Evolutionary conservation across 495 filamentous ascomycete genomes (phyloP), one percentile per base, ranked within the genome.

Genomic region (Cudoniella acicularis): DNA sequence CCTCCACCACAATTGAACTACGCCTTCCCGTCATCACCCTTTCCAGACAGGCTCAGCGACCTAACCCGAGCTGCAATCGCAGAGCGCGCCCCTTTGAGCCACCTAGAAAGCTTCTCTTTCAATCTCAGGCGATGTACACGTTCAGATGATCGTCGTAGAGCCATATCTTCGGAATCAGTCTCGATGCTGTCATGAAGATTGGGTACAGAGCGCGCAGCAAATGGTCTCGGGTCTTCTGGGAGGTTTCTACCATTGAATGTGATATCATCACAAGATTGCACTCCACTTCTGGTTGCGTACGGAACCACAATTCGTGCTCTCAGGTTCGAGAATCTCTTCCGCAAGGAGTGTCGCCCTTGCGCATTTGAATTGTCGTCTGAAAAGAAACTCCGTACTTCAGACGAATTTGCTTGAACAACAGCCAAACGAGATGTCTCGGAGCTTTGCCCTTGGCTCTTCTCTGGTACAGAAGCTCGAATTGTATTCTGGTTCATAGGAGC

Each of bases 341-440:
- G 64, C 54, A 74, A 56, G 22, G 56, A 63, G 8, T 59, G 49
- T 9, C 54, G 30, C 23, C 47, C 60, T 16, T 70, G 30, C 2
- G 45, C 46, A 8, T 62, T 54, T 3, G 71, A 75, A 63, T 70
- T 75, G 52, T 77, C 69, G 46, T 77, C 72, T 2, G 71, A 75
- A 57, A 75, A 77, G 56, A 68, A 70, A 48, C 70, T 76, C 24
- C 62, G 64, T 2, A 66, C 67, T 48, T 77, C 73, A 24, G 63
- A 51, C 10, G 74, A 47, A 54, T 67, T 60, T 10, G 65, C 47
- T 40, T 46, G 62, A 2, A 57, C 50, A 0, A 70, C 64, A 42
- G 70, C 21, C 11, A 24, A 22, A 21, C 27, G 17, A 21, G 17
- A 56, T 22, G 36, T 13, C 36, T 43, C 51, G 48, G 23, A 25